phyloP scores from a whole-genome alignment of 768 basidiomycete genomes.

The Gloeopeniophorella convolvens region DNA sequence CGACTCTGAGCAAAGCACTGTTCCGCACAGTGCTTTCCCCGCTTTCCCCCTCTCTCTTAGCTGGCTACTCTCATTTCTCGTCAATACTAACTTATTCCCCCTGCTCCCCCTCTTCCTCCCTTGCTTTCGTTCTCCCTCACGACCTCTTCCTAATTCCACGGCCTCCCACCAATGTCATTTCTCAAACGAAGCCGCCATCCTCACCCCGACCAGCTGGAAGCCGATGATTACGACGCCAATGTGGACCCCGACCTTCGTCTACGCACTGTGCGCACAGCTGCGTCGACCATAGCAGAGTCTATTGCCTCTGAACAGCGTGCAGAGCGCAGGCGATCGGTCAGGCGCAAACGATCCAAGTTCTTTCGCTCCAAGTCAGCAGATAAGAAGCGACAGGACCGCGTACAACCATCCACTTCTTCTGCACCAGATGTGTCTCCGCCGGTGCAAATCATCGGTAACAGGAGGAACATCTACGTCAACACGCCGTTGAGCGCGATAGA shows the following conservation, averaged over 20 bases:
- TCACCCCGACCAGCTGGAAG: slow-evolving; percentile 31
- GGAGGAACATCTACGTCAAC: slow-evolving; percentile 82
- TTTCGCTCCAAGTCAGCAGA: slow-evolving; percentile 45
- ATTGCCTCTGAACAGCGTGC: slow-evolving; percentile 71
- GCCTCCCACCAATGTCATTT: slow-evolving; percentile 11
- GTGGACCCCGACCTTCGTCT: slow-evolving; percentile 85
- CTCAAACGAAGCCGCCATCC: slow-evolving; percentile 13
- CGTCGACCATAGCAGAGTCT: slow-evolving; percentile 83
- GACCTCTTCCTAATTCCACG: too few relatives aligned
- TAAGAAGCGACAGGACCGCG: slow-evolving; percentile 38
- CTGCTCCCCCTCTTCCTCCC: background rate
- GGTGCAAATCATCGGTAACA: slow-evolving; percentile 39
- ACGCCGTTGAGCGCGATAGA: slow-evolving; percentile 56
- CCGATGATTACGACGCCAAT: slow-evolving; percentile 55
- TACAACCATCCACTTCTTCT: slow-evolving; percentile 29
- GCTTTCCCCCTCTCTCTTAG: background rate
- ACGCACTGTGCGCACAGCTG: slow-evolving; percentile 88
- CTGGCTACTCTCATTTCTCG: background rate
- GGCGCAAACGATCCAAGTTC: slow-evolving; percentile 42
- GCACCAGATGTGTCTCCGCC: slow-evolving; percentile 29
- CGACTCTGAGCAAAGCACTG: background rate
- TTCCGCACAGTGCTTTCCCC: background rate
- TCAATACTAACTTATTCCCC: slow-evolving; percentile 1
- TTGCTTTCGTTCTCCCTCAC: background rate
- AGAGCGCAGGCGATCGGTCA: slow-evolving; percentile 45